phyloP scores from a whole-genome alignment of 192 early-diverging fungal genomes.

The Podila minutissima region DNA sequence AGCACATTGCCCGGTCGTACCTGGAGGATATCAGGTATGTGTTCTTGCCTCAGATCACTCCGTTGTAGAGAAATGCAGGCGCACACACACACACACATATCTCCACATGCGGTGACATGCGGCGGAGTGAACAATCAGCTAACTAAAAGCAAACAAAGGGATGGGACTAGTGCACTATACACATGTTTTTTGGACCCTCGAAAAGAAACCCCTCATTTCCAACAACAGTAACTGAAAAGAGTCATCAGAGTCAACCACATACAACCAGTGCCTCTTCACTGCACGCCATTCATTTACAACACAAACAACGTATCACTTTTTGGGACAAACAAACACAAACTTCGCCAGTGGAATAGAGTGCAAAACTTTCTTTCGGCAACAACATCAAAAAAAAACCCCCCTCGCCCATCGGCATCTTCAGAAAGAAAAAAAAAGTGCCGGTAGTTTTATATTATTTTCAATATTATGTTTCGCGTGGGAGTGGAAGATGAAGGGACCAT shows the following conservation, averaged over 20 bases:
- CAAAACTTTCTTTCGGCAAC: no score
- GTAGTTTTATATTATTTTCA: not conserved
- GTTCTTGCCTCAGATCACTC: constrained; percentile 21
- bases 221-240: constrained; percentile 48
- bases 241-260: constrained; percentile 52
- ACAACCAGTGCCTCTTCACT: not conserved
- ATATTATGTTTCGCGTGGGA: not conserved
- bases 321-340: no score
- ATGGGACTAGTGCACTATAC: not conserved
- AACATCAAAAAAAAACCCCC: not conserved
- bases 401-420: not conserved
- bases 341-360: no score
- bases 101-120: no score
- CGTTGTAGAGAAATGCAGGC: no score
- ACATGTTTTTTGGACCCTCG: not conserved
- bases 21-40: constrained; percentile 60
- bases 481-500: not conserved
- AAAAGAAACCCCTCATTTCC: not conserved
- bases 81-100: no score
- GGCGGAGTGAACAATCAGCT: not conserved
- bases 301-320: no score
- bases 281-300: no score
- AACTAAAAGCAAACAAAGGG: no score
- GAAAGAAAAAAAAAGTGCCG: not conserved
- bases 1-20: constrained; percentile 59